These are phyloP conservation scores for Cordia subcordata DNA, from an alignment of 257 asterid genomes.

Conservation along the genomic window DNA sequence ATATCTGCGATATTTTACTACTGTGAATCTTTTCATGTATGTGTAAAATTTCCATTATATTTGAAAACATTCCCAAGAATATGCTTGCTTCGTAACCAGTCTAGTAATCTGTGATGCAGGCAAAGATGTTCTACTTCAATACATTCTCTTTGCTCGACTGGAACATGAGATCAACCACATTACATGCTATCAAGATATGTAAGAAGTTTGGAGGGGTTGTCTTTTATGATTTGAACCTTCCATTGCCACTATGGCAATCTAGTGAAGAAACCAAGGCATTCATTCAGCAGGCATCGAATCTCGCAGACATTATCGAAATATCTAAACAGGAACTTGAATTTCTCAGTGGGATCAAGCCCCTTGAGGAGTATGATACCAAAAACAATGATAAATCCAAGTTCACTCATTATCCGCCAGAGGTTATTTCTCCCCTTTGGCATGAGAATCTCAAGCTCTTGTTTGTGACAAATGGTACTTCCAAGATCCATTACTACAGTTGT, in stretches of 20 bases:
- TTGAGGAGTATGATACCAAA: conserved; percentile 59
- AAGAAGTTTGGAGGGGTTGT: conserved; percentile 65
- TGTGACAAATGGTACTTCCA: conserved; percentile 91
- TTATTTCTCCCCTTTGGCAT: conserved; percentile 76
- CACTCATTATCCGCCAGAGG: conserved; percentile 72
- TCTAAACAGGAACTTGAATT: conserved; percentile 93
- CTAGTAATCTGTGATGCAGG: conserved; percentile 8
- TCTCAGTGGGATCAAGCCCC: conserved; percentile 67
- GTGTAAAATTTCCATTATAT: too few species aligned
- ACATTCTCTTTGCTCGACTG: conserved; percentile 74
- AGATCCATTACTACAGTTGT: conserved; percentile 88
- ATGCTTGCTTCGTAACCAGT: too few species aligned
- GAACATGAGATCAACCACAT: conserved; percentile 66
- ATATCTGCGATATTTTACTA: too few species aligned
- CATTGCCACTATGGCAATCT: conserved; percentile 82
- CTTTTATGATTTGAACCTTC: conserved; percentile 85
- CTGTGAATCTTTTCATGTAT: too few species aligned
- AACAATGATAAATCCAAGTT: conserved; percentile 67
- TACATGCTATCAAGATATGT: conserved; percentile 60
- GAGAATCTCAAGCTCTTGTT: conserved; percentile 79
- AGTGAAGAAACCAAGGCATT: conserved; percentile 61
- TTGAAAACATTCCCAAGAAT: too few species aligned
- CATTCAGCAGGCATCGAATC: conserved; percentile 60
- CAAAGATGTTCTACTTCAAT: conserved; percentile 88
- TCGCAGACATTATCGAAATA: conserved; percentile 78